Evolutionary conservation across 345 rosid genomes (phyloP), one percentile per base, ranked within the genome.

Genomic region (Trapa bicornis): DNA sequence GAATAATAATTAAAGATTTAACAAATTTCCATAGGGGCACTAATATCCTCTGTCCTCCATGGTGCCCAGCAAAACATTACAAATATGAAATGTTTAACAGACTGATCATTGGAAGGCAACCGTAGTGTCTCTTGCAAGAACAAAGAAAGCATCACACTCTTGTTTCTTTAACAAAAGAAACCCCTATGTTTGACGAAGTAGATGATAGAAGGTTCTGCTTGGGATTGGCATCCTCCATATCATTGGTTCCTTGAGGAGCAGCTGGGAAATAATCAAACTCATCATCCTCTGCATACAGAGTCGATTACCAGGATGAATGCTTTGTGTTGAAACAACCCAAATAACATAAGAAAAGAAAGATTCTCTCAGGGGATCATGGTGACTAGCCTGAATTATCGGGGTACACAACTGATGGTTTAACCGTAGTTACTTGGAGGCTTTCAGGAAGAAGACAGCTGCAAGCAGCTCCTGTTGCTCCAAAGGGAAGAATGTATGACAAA

Each of bases 361-460:
- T 39, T 15, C 67, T 5, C 32, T 42, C 6, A 15, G 4, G 41
- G 35, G 29, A 22, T 64, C 4, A 29, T 39, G 41, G n/a, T 43
- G 33, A 4, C 42, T 67, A 37, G 79, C 88, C 91, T 10, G 78
- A n/a, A 70, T 66, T 67, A 62, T 84, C 89, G 0, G 77, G 83
- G 75, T 84, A 84, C 50, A 85, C 87, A 1, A 86, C 86, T 63
- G 81, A 65, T 80, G 77, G 85, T 70, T 85, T 88, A 52, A 88
- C 90, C 29, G 86, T 70, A 33, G 88, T 85, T 61, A 78, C 90
- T 82, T 88, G 90, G 76, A 85, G 87, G 77, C 86, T 84, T 75
- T 88, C 94, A 47, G 94, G 94, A 77, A 88, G 90, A 67, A 88
- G 79, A 68, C 94, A 88, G 68, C 87, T 82, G 48, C 91, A 88